Percentiles rank a stretch among this genome's conserved stretches.
Conservation (phyloP, 2,329 filamentous ascomycete genomes). For the Penicillium sp. region DNA sequence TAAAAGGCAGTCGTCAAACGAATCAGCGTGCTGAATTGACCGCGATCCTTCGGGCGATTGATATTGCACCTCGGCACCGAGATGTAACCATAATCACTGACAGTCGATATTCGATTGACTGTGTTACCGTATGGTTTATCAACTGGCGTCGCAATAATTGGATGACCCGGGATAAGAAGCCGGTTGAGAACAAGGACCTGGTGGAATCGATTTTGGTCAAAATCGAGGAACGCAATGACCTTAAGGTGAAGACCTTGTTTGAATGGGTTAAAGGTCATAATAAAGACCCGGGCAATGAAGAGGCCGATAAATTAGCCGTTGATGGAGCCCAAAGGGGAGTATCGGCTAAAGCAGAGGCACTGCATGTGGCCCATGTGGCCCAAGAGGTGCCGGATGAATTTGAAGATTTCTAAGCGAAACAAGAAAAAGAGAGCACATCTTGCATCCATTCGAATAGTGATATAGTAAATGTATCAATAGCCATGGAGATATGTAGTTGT, state of each 20-base stretch:
- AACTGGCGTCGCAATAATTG: constrained; percentile 76
- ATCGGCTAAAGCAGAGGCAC: constrained; percentile 27
- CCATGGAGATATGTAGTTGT: not conserved
- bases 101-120: constrained; percentile 86
- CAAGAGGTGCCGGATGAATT: constrained; percentile 27
- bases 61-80: constrained; percentile 66
- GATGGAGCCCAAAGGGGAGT: constrained; percentile 54
- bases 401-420: constrained; percentile 21
- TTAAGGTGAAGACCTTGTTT: constrained; percentile 65
- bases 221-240: constrained; percentile 65
- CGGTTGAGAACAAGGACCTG: constrained; percentile 84
- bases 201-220: constrained; percentile 68
- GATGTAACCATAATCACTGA: constrained; percentile 80
- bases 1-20: constrained; percentile 73
- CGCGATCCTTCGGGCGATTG: constrained; percentile 77
- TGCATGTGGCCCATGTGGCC: constrained; percentile 22
- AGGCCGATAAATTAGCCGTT: constrained; percentile 76
- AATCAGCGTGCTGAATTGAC: constrained; percentile 96
- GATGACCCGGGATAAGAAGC: constrained; percentile 66
- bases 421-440: not conserved
- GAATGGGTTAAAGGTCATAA: constrained; percentile 89
- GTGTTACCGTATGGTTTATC: constrained; percentile 76
- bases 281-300: constrained; percentile 68
- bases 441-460: not conserved
- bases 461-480: too few species aligned